These are phyloP conservation scores for Pseudonitzschia multiseries DNA, from an alignment of 108 stramenopile species.

Conservation along the genomic window DNA sequence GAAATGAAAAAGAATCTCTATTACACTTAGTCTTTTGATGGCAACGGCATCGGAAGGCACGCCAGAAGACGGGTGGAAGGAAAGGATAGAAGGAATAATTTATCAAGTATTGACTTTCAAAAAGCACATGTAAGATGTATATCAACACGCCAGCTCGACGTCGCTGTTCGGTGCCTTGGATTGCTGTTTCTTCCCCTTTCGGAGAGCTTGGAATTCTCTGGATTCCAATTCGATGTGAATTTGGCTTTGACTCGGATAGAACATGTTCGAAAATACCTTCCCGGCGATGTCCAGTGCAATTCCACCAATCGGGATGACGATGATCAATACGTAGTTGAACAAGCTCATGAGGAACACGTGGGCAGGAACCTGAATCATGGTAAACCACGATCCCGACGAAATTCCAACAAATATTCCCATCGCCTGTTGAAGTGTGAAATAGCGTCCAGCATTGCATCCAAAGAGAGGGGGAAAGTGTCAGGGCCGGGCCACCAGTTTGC, in stretches of 20 bases:
- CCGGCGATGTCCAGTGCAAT: slow-evolving; percentile 73
- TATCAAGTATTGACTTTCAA: too few relatives aligned
- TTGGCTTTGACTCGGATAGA: slow-evolving; percentile 84
- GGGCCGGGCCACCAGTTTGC: too few relatives aligned
- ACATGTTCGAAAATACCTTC: slow-evolving; percentile 81
- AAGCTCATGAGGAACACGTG: slow-evolving; percentile 66
- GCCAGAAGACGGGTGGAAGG: too few relatives aligned
- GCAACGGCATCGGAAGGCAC: too few relatives aligned
- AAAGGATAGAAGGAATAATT: too few relatives aligned
- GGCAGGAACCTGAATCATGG: slow-evolving; percentile 51
- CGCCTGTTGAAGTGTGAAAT: neutral
- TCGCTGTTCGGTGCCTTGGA: neutral
- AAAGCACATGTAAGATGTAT: too few relatives aligned
- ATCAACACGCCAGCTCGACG: neutral
- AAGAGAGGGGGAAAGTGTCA: neutral
- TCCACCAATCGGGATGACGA: slow-evolving; percentile 60
- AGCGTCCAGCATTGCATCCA: neutral
- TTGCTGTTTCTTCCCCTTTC: neutral
- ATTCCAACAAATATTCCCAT: neutral
- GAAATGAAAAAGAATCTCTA: too few relatives aligned
- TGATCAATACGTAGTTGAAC: slow-evolving; percentile 64
- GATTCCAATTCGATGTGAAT: slow-evolving; percentile 77
- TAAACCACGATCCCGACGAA: slow-evolving; percentile 48
- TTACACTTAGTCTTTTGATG: too few relatives aligned
- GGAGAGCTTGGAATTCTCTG: slow-evolving; percentile 20